Percentiles rank a stretch among this genome's conserved stretches.
These are phyloP conservation scores for Scedosporium minutisporum DNA, from an alignment of 2,329 filamentous ascomycete species.

Conservation along the genomic window DNA sequence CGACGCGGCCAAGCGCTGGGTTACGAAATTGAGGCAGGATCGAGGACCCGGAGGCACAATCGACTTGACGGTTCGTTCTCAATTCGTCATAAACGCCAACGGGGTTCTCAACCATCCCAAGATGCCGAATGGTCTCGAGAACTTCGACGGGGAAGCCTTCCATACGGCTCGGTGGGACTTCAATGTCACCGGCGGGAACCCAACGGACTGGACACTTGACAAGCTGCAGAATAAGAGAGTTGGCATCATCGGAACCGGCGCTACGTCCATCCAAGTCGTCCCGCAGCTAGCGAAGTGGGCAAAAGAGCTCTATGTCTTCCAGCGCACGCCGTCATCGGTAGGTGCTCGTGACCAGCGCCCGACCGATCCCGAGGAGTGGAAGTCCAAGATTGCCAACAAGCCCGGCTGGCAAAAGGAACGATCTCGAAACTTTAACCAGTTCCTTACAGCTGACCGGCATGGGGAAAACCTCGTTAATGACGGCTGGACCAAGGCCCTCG, in stretches of 20 bases:
- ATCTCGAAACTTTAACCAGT: conserved; percentile 7
- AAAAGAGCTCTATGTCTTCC: conserved; percentile 44
- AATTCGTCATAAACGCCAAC: conserved; percentile 28
- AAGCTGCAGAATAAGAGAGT: conserved; percentile 37
- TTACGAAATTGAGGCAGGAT: conserved; percentile 13
- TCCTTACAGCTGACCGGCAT: conserved; percentile 9
- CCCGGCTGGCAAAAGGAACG: conserved; percentile 33
- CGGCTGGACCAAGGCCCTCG: conserved; percentile 32
- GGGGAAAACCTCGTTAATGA: conserved; percentile 35
- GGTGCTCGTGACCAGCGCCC: conserved; percentile 25
- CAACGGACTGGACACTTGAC: conserved; percentile 26
- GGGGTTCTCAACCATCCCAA: conserved; percentile 31
- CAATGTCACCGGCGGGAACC: conserved; percentile 28
- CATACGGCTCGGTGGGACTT: conserved; percentile 40
- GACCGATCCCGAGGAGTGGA: conserved; percentile 33
- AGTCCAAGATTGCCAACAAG: conserved; percentile 18
- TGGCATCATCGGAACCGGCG: conserved; percentile 40
- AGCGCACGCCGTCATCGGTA: conserved; percentile 40
- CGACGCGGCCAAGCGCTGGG: conserved; percentile 20
- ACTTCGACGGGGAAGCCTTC: conserved; percentile 30
- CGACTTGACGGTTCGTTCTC: conserved; percentile 22
- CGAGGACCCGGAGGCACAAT: conserved; percentile 14
- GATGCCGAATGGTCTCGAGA: conserved; percentile 30
- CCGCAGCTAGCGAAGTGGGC: conserved; percentile 35
- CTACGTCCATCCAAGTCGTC: conserved; percentile 35